A percentile compares a stretch with the other conserved stretches of the same genome.
Conservation (phyloP, 2,329 filamentous ascomycete species). For the Fusarium armeniacum region DNA sequence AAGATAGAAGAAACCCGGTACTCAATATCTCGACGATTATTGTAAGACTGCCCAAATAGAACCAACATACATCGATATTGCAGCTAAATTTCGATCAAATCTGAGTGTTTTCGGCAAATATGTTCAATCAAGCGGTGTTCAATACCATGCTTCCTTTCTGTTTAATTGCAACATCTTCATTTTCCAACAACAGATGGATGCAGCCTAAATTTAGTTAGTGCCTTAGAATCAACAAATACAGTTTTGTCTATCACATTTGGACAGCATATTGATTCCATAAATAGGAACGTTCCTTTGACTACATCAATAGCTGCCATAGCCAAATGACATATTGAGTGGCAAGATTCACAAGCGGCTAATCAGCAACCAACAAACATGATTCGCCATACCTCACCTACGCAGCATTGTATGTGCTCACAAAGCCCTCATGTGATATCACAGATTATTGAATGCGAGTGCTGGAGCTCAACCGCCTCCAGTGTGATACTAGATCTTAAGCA, state of each 20-base stretch:
- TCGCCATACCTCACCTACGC: background rate
- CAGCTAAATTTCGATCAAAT: background rate
- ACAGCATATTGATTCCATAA: background rate
- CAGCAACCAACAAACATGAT: background rate
- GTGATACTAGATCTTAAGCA: background rate
- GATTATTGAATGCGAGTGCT: background rate
- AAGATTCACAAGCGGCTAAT: background rate
- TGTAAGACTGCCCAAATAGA: background rate
- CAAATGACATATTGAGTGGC: too few relatives aligned
- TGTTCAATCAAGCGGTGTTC: background rate
- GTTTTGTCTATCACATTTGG: background rate
- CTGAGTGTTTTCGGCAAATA: background rate
- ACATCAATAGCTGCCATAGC: background rate
- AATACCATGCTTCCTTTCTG: background rate
- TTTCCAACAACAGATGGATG: background rate
- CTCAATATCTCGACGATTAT: background rate
- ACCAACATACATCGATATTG: background rate
- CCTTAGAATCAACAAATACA: background rate
- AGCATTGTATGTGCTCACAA: background rate
- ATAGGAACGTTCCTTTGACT: too few relatives aligned
- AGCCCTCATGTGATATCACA: background rate
- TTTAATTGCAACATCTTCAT: background rate
- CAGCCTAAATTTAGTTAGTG: too few relatives aligned
- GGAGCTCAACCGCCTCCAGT: background rate
- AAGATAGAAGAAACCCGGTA: background rate